Evolutionary conservation across 257 asterid genomes (phyloP).

Genomic region (Solanum appendiculatum): DNA sequence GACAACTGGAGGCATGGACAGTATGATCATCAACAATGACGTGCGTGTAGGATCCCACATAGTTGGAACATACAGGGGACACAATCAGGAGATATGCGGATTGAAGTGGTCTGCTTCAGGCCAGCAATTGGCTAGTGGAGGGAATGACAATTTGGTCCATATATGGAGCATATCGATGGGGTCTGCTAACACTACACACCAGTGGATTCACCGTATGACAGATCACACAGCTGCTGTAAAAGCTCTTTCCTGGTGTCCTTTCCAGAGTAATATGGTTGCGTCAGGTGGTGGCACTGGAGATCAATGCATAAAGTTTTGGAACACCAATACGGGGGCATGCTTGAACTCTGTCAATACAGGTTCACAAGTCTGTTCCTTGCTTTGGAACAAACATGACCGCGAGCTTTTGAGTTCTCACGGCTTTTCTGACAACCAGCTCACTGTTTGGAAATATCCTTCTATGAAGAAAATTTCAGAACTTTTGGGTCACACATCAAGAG

Average conservation of each 20-base stretch:
- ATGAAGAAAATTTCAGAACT: conserved; percentile 86
- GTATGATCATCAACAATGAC: conserved; percentile 70
- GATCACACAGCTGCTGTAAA: conserved; percentile 87
- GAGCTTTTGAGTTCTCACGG: conserved; percentile 92
- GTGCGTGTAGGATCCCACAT: conserved; percentile 59
- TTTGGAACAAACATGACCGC: conserved; percentile 80
- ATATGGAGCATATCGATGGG: conserved; percentile 82
- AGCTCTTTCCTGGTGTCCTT: conserved; percentile 98
- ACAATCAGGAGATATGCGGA: conserved; percentile 86
- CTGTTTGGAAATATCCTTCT: conserved; percentile 90
- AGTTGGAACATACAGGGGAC: conserved; percentile 71
- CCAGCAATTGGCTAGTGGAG: conserved; percentile 90
- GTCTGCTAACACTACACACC: conserved; percentile 37
- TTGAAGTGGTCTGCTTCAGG: conserved; percentile 92
- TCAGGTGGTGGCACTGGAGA: conserved; percentile 87
- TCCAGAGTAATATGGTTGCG: conserved; percentile 74
- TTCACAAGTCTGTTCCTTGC: conserved; percentile 78
- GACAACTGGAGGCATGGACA: conserved; percentile 96
- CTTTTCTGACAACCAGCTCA: conserved; percentile 83
- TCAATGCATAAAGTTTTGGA: conserved; percentile 77
- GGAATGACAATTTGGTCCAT: conserved; percentile 84
- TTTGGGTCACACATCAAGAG: conserved; percentile 90
- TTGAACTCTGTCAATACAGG: conserved; percentile 87
- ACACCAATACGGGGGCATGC: conserved; percentile 92
- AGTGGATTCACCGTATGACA: conserved; percentile 80